Percentiles rank a stretch among this genome's conserved stretches.
Evolutionary conservation across 371 early-diverging fungal genomes (phyloP).

Genomic region (Apophysomyces ossiformis): DNA sequence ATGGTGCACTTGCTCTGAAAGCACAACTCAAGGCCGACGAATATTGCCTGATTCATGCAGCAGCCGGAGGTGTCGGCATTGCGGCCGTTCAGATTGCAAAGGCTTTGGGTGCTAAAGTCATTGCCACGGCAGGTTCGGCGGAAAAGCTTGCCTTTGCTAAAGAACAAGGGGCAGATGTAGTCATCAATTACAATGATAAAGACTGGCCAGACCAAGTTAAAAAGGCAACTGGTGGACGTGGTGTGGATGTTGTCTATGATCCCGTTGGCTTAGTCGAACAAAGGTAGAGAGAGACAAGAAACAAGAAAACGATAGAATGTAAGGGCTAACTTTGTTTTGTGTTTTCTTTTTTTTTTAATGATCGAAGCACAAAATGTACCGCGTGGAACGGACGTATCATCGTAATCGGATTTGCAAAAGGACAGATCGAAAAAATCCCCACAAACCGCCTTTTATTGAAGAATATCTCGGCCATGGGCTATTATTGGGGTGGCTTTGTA

Average conservation of each 20-base stretch:
- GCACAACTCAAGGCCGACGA: slow-evolving; percentile 70
- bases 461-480: slow-evolving; percentile 69
- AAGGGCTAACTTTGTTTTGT: neutral
- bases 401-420: slow-evolving; percentile 88
- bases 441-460: slow-evolving; percentile 85
- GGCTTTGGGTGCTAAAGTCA: slow-evolving; percentile 82
- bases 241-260: slow-evolving; percentile 80
- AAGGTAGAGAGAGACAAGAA: slow-evolving; percentile 36
- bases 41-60: slow-evolving; percentile 80
- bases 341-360: neutral
- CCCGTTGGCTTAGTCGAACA: slow-evolving; percentile 79
- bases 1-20: slow-evolving; percentile 75
- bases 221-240: slow-evolving; percentile 70
- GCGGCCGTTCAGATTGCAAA: slow-evolving; percentile 74
- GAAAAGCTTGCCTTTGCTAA: slow-evolving; percentile 76
- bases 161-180: slow-evolving; percentile 76
- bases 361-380: slow-evolving; percentile 65
- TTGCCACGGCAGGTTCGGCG: slow-evolving; percentile 81
- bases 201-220: slow-evolving; percentile 80
- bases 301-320: no score
- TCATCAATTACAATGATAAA: slow-evolving; percentile 78
- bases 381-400: slow-evolving; percentile 88
- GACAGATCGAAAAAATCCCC: slow-evolving; percentile 81
- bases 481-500: slow-evolving; percentile 81
- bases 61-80: slow-evolving; percentile 79